Percentiles rank a stretch among this genome's conserved stretches.
Evolutionary conservation across 371 early-diverging fungal genomes (phyloP).

Genomic region (Chytridium lagenaria): DNA sequence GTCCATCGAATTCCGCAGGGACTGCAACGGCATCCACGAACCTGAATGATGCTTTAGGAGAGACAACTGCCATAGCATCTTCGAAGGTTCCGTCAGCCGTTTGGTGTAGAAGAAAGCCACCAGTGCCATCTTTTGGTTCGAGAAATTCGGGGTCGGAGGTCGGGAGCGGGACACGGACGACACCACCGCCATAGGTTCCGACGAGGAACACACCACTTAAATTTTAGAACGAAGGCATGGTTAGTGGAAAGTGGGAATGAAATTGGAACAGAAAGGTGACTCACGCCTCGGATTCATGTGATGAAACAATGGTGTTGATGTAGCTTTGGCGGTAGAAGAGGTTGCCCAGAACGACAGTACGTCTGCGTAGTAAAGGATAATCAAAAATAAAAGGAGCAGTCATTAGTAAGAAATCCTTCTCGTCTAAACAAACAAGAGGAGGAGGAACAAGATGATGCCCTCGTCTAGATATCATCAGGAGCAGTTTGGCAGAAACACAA

Average conservation of each 20-base stretch:
- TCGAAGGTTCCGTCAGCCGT: background rate
- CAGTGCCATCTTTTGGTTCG: slow-evolving; percentile 2
- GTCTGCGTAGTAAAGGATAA: background rate
- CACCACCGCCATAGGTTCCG: slow-evolving; percentile 7
- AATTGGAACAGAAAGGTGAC: background rate
- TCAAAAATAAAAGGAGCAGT: no score
- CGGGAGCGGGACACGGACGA: background rate
- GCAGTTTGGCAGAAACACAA: no score
- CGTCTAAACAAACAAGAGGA: background rate
- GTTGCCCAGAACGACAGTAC: slow-evolving; percentile 4
- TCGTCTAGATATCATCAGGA: no score
- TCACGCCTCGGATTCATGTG: slow-evolving; percentile 6
- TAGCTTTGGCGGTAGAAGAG: background rate
- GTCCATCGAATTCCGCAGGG: background rate
- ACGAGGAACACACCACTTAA: slow-evolving; percentile 6
- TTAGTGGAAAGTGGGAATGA: background rate
- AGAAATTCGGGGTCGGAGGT: background rate
- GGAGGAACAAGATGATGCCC: no score
- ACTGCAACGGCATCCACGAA: slow-evolving; percentile 5
- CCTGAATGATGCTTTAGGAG: background rate
- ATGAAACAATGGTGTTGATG: slow-evolving; percentile 10
- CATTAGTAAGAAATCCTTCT: no score
- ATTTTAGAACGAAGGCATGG: background rate
- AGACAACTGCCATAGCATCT: background rate
- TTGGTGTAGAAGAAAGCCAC: slow-evolving; percentile 5